Conservation (phyloP, 108 stramenopile genomes). For the Heterococcus sp. region DNA sequence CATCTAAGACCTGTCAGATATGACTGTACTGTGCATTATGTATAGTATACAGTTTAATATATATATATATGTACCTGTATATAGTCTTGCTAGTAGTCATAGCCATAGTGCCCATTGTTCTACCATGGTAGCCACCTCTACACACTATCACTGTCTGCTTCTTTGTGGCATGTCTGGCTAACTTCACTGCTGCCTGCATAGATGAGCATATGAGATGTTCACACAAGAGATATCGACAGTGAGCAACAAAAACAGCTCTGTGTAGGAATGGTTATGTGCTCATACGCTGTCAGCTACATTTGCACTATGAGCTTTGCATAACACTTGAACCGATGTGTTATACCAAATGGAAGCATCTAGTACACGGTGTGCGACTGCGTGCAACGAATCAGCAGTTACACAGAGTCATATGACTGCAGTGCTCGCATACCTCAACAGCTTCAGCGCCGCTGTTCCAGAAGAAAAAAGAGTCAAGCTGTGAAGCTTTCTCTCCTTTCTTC, state of each 20-base stretch:
- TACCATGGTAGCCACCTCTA: slow-evolving; percentile 67
- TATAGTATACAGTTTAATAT: too few species aligned
- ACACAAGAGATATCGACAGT: not conserved
- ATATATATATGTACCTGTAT: slow-evolving; percentile 17
- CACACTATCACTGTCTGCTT: slow-evolving; percentile 65
- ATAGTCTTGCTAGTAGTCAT: slow-evolving; percentile 57
- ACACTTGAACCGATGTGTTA: too few species aligned
- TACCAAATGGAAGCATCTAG: too few species aligned
- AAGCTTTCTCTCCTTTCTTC: slow-evolving; percentile 7
- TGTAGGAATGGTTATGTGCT: too few species aligned
- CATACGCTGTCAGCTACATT: too few species aligned
- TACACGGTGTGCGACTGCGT: too few species aligned
- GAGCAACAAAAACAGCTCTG: not conserved
- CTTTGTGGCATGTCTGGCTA: slow-evolving; percentile 65
- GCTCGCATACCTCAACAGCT: not conserved
- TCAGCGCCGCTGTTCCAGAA: slow-evolving; percentile 49
- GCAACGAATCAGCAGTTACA: too few species aligned
- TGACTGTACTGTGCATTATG: too few species aligned
- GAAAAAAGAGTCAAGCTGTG: slow-evolving; percentile 58
- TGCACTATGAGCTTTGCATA: too few species aligned
- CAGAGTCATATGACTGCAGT: too few species aligned
- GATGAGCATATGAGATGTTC: slow-evolving; percentile 70
- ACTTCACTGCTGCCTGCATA: slow-evolving; percentile 68
- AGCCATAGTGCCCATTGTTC: slow-evolving; percentile 68
- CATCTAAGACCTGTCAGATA: too few species aligned